A percentile compares a stretch with the other conserved stretches of the same genome.
phyloP scores from a whole-genome alignment of 2,329 filamentous ascomycete genomes.

The Elsinoe australis region DNA sequence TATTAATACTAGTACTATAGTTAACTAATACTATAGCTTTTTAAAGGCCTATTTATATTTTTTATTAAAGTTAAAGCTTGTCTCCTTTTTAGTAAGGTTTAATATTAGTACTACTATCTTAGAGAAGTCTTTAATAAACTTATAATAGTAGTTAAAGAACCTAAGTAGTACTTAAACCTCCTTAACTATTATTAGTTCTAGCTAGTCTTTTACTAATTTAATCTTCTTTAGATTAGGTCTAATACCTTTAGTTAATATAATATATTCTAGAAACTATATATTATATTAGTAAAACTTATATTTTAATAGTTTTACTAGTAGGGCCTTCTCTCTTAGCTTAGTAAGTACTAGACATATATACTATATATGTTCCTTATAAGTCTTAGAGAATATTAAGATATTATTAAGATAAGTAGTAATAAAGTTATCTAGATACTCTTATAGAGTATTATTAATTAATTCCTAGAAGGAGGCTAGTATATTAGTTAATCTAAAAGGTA shows the following conservation, averaged over 20 bases:
- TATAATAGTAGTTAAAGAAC: conserved; percentile 19
- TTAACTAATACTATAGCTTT: conserved; percentile 18
- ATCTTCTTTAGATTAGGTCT: conserved; percentile 14
- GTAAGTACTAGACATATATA: conserved; percentile 10
- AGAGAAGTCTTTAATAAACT: neutral
- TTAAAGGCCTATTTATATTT: conserved; percentile 5
- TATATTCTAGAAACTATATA: conserved; percentile 19
- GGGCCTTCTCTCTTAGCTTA: conserved; percentile 2
- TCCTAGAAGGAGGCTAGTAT: conserved; percentile 24
- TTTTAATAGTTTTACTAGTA: conserved; percentile 20
- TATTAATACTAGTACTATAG: conserved; percentile 15
- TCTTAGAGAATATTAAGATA: conserved; percentile 28
- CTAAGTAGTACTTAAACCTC: conserved; percentile 18
- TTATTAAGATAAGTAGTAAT: conserved; percentile 28
- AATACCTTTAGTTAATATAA: conserved; percentile 16
- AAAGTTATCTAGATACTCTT: conserved; percentile 18
- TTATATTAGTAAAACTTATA: conserved; percentile 18
- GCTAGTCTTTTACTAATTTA: conserved; percentile 6
- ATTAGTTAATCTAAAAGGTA: conserved; percentile 26
- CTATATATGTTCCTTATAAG: conserved; percentile 12
- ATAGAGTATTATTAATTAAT: conserved; percentile 26
- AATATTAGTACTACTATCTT: neutral
- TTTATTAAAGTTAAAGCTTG: neutral
- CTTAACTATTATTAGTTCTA: neutral
- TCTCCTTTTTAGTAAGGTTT: conserved; percentile 3